Base-by-base conservation (phyloP, 2,329 filamentous ascomycete species). In the Xylariaceae sp. region DNA sequence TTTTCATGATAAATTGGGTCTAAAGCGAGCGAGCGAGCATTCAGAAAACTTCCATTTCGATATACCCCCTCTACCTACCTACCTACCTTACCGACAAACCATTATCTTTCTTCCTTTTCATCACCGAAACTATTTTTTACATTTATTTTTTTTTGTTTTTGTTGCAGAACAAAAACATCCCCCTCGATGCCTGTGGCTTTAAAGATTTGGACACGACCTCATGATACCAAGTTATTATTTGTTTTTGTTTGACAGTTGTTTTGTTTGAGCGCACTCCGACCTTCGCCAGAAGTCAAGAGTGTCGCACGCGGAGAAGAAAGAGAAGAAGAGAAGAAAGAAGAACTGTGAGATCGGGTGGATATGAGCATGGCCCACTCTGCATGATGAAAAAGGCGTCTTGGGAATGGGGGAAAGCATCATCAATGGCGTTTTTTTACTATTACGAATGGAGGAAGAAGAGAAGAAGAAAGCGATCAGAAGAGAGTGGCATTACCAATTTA, bases 191-290 rank as follows among this genome's bases (percentile, higher is more conserved):
- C 23, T 30, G 23, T 30, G 23, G 23, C 23, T 30, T 30, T 30
- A 30, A 30, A 30, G 23, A 30, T 30, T 30, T 30, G 23, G 23
- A 30, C 23, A 30, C 23, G 23, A 30, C 54, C 58, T 66, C 62
- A 69, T 64, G 68, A 70, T 70, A 70, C 67, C 68, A 67, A 64
- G 55, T 62, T 63, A 30, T 30, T 30, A 30, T 5, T 5, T 30
- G 23, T 30, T 30, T 30, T 30, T 30, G 23, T 30, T 30, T 30
- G 3, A 30, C 17, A 30, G 23, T 30, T 30, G 23, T 30, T 30
- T 30, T 4, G 1, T 30, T 30, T 30, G 23, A 30, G 23, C 23
- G 23, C 23, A 5, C 3, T 30, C 23, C 23, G 23, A 30, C 23
- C 23, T 30, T 30, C 23, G 23, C 5, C 23, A 34, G 58, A n/a